phyloP scores from a whole-genome alignment of 176 grass and related monocot genomes.

The Oryza longistaminata region DNA sequence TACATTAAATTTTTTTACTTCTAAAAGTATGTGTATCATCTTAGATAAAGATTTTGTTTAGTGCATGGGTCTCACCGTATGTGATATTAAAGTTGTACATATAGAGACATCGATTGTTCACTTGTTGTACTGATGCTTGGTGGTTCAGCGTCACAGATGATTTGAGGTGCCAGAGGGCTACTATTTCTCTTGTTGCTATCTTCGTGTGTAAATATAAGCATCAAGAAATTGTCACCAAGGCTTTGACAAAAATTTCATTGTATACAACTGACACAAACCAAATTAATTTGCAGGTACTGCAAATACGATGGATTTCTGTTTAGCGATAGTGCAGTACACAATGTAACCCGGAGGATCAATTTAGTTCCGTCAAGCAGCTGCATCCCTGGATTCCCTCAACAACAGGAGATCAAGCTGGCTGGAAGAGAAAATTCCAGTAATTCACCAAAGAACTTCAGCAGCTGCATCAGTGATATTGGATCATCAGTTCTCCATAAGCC shows the following conservation, averaged over 20 bases:
- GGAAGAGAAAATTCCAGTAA: slow-evolving; percentile 34
- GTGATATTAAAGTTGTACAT: neutral
- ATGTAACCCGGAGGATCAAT: slow-evolving; percentile 12
- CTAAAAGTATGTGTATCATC: neutral
- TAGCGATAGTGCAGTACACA: neutral
- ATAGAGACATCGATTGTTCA: neutral
- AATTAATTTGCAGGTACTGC: slow-evolving; percentile 21
- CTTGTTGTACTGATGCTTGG: neutral
- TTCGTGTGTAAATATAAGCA: neutral
- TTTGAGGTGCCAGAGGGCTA: neutral
- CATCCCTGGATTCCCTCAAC: slow-evolving; percentile 5
- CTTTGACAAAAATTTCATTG: neutral
- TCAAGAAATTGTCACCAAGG: neutral
- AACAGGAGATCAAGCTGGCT: slow-evolving; percentile 10
- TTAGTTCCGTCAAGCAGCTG: slow-evolving; percentile 14
- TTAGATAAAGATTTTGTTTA: neutral
- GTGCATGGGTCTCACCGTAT: neutral
- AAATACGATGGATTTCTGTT: slow-evolving; percentile 29
- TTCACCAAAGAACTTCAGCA: slow-evolving; percentile 23
- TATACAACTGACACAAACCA: neutral
- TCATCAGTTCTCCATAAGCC: slow-evolving; percentile 25
- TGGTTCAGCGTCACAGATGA: neutral
- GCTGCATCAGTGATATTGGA: slow-evolving; percentile 32
- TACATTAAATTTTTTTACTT: neutral
- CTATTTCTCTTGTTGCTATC: neutral